Base-by-base conservation (phyloP, 176 grass and related monocot species). In the Pharus latifolius region DNA sequence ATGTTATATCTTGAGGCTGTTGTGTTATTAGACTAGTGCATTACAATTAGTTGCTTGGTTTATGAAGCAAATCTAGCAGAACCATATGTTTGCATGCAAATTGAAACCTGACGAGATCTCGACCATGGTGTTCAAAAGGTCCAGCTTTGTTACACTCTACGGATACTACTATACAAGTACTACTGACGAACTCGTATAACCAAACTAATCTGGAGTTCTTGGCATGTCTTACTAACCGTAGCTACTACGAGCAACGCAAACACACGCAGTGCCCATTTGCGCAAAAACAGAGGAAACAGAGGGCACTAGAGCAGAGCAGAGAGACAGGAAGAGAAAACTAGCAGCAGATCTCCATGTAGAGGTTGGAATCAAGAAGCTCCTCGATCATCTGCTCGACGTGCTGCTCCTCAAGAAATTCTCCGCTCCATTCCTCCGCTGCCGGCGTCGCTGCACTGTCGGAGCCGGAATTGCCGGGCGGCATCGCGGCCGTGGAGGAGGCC, bases 321-420 rank as follows among this genome's bases (percentile, higher is more conserved):
- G n/a, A n/a, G 11, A 41, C 19, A 19, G 1, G 0, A 15, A 2
- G 8, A 18, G 25, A 29, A 24, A 5, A 32, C 52, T 75, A 85
- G 31, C 31, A 87, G 83, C 80, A 83, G 25, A 90, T 86, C 72
- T 97, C 94, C 89, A 97, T 93, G 42, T 86, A 97, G 48, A 97
- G 79, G 69, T 97, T 80, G 29, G 89, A 90, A 65, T 97, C 94
- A 4, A 97, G 61, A 45, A 97, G 70, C 65, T 97, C 89, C 65
- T 92, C 94, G 53, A 93, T 97, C 89, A 97, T 97, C 74, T 97
- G 94, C 52, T 92, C 89, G 37, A 97, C 74, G 69, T 97, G 83
- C 76, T 88, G 81, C 67, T 97, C 89, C 70, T 97, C 94, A 0
- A 92, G 83, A 18, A 69, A 71, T 45, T 74, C 22, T 13, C 83